phyloP scores from a whole-genome alignment of 768 basidiomycete genomes.

The Exsudoporus frostii region DNA sequence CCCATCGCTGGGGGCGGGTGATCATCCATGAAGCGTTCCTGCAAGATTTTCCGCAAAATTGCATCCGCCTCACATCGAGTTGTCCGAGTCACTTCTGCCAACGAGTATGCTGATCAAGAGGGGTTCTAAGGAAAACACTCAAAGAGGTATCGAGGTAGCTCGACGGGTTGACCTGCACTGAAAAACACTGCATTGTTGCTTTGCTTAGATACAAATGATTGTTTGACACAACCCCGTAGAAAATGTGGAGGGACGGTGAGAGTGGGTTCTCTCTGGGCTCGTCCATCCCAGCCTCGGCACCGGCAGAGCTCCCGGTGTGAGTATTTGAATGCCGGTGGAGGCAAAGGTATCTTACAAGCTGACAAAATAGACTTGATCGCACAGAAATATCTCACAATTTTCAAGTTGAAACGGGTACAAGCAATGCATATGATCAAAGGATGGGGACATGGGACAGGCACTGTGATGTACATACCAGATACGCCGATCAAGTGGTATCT shows the following conservation, averaged over 20 bases:
- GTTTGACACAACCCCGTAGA: not conserved
- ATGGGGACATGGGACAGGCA: not conserved
- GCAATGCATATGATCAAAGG: not conserved
- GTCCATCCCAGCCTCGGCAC: no score
- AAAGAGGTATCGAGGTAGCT: not conserved
- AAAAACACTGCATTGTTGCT: not conserved
- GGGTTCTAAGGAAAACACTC: not conserved
- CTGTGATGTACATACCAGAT: not conserved
- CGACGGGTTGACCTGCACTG: not conserved
- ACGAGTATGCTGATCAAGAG: not conserved
- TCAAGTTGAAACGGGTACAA: not conserved
- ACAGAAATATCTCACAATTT: no score
- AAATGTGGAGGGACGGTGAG: not conserved
- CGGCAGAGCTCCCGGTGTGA: no score
- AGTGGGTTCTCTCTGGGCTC: not conserved
- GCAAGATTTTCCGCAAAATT: not conserved
- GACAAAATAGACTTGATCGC: no score
- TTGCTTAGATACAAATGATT: not conserved
- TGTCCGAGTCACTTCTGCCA: not conserved
- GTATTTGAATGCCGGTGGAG: no score
- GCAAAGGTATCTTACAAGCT: not conserved
- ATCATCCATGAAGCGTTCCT: slow-evolving; percentile 5
- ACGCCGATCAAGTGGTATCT: no score
- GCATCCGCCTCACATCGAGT: not conserved
- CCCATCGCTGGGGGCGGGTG: not conserved